Evolutionary conservation across 768 basidiomycete species (phyloP), one percentile per base, ranked within the genome.

Genomic region (Tricholoma sp.): DNA sequence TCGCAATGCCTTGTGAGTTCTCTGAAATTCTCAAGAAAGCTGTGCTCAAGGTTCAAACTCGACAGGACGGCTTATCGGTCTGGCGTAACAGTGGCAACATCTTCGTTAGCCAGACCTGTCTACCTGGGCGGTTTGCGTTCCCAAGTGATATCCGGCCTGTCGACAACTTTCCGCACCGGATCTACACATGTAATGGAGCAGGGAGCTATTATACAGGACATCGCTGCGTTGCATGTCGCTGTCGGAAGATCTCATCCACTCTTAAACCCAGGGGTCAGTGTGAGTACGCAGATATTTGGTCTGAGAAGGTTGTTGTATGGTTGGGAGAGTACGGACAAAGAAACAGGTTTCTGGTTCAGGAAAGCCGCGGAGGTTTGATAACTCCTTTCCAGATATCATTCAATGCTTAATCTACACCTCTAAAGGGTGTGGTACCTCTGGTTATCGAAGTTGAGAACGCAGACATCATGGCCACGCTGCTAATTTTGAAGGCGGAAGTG

Each of bases 391-490:
- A 49, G 22, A 35, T 16, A 32, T 35, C 35, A 47, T 24, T 18
- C 14, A 5, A 39, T 50, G 39, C 57, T 64, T 27, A 60, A 50
- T 55, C 49, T 32, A n/a, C 52, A 50, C 24, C 19, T 39, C 34
- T 21, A 46, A 56, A 86, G 81, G 85, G 87, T 16, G 71, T 82
- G 8, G 71, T 88, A 35, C 84, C 87, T 1, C 69, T 93, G 41
- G 83, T 91, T 4, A 71, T 91, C 16, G 79, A 85, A 35, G 85
- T 85, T 5, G 73, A 84, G 60, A 86, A 76, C 63, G 85, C 85
- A 12, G 89, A 93, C 63, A 79, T 84, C 24, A 91, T 92, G 79
- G 84, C 86, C 2, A 79, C 81, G 1, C 70, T 93, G 32, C 68
- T 92, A 47, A 75, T 80, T 19, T 72, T 93, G 62, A 91, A 91